Evolutionary conservation across 768 basidiomycete species (phyloP).

Genomic region (Leccinellum luteum): DNA sequence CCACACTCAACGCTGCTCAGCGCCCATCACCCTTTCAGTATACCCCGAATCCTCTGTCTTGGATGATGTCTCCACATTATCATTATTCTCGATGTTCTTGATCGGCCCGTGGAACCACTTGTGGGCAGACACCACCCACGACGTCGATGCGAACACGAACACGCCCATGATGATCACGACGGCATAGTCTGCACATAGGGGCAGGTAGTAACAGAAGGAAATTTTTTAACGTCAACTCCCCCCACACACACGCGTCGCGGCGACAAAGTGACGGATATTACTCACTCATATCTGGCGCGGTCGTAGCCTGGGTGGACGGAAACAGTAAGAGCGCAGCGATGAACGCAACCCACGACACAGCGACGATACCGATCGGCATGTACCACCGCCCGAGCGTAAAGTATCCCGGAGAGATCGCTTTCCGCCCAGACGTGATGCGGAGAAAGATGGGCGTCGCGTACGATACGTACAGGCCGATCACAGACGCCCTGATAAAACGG

Average conservation of each 20-base stretch:
- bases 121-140: conserved; percentile 64
- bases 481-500: conserved; percentile 66
- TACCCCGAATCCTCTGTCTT: conserved; percentile 9
- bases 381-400: conserved; percentile 63
- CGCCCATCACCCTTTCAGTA: not conserved
- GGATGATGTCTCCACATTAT: conserved; percentile 1
- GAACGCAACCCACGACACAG: conserved; percentile 68
- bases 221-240: conserved; percentile 1
- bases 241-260: not conserved
- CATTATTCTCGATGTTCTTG: conserved; percentile 39
- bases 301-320: conserved; percentile 41
- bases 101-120: conserved; percentile 74
- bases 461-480: conserved; percentile 63
- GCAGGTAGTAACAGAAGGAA: too few relatives aligned
- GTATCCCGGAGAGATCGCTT: conserved; percentile 54
- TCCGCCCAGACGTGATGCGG: conserved; percentile 64
- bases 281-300: conserved; percentile 54
- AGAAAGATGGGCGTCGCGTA: conserved; percentile 69
- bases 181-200: conserved; percentile 59
- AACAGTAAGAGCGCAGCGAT: conserved; percentile 59
- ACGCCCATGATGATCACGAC: conserved; percentile 64
- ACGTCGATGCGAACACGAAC: conserved; percentile 60
- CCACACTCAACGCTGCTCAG: not conserved
- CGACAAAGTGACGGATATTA: conserved; percentile 8
- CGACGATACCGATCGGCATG: conserved; percentile 55